Conservation (phyloP, 805 yeast genomes). For the Wickerhamiella kurtzmanii region DNA sequence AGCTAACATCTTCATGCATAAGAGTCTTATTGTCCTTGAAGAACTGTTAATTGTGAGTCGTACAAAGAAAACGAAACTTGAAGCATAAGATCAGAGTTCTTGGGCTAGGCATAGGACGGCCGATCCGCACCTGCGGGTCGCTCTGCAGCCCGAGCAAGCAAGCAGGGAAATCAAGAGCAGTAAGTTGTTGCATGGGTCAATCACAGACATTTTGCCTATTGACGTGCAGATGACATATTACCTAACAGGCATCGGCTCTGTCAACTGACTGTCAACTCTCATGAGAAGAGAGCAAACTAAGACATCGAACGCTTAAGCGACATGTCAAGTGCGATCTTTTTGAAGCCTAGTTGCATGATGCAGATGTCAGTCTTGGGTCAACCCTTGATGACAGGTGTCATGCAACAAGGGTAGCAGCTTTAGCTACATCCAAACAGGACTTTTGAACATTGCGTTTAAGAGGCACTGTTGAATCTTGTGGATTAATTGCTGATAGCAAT, state of each 20-base stretch:
- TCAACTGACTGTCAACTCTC: not conserved
- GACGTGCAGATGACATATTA: not conserved
- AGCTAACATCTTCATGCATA: too few species aligned
- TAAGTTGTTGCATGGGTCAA: not conserved
- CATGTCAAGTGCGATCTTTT: not conserved
- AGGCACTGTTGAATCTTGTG: not conserved
- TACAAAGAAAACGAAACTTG: too few species aligned
- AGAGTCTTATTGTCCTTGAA: too few species aligned
- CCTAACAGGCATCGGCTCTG: not conserved
- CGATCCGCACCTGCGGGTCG: too few species aligned
- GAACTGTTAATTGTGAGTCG: too few species aligned
- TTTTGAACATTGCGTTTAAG: not conserved
- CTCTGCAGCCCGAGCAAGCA: too few species aligned
- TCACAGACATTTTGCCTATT: not conserved
- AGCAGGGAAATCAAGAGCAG: not conserved
- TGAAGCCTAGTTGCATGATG: not conserved
- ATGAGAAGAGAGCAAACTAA: not conserved
- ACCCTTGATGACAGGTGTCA: not conserved
- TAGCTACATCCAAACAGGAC: not conserved
- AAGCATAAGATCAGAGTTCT: too few species aligned
- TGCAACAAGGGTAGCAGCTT: not conserved
- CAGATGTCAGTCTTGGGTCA: not conserved
- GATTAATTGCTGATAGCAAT: not conserved
- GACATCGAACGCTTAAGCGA: not conserved
- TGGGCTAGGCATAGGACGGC: too few species aligned